Evolutionary conservation across 192 early-diverging fungal species (phyloP), one percentile per base, ranked within the genome.

Genomic region (Jimgerdemannia lactiflua): DNA sequence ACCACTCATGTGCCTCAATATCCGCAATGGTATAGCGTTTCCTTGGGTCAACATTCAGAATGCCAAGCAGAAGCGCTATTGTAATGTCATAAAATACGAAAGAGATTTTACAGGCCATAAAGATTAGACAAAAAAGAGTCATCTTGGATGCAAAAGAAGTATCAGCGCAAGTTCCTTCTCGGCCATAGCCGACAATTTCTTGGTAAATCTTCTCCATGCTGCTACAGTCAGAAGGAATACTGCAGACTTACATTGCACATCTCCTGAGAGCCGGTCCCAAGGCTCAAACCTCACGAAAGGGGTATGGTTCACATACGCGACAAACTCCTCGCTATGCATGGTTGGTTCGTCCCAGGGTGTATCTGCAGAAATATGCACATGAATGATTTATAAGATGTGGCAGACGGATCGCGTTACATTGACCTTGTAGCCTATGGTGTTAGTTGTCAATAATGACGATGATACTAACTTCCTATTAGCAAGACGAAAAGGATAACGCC

Each of bases 301-400:
- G 19, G 76, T 67, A 0, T 59, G 49, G 14, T 78, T 63, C 18
- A 81, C 63, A 70, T 82, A 93, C 54, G 71, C 43, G n/a, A 80
- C 71, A 69, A 89, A 93, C 65, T 92, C 91, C 14, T 82, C 77
- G 72, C 89, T 90, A 43, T 85, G 79, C 29, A 70, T 70, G 3
- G 90, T 90, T 0, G 92, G 92, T 70, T 89, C 83, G 11, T 85
- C 90, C 92, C 92, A 93, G 2, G 91, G 86, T 3, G 92, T 91
- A 69, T 93, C 89, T 90, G 75, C 59, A 29, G 70, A 10, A 41
- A 40, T 8, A 42, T 71, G 3, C 19, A 19, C 8, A 8, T 67
- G 20, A 18, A 42, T 44, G 3, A 40, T 29, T 29, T 29, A 29
- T 29, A 29, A 29, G 0, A 29, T 29, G 29, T 29, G 1, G 29